Evolutionary conservation across 1,284 basidiomycete species (phyloP).

Genomic region (Omphalotus olearius): DNA sequence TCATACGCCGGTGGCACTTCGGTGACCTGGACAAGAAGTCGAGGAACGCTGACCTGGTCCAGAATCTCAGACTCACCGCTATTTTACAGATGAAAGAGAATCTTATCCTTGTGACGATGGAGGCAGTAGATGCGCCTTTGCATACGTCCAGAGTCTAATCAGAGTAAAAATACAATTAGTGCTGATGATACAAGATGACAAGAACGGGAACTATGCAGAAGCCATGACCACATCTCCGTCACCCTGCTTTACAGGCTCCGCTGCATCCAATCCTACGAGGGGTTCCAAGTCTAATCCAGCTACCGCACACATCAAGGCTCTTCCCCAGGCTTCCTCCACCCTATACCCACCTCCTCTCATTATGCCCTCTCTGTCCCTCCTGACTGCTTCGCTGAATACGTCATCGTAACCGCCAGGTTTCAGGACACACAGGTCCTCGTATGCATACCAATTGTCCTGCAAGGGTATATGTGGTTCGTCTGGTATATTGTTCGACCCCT

Average conservation of each 20-base stretch:
- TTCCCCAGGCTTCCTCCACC: conserved; percentile 82
- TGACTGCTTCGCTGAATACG: conserved; percentile 67
- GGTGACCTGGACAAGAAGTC: no score
- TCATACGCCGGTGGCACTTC: no score
- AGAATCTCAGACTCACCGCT: no score
- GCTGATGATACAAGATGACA: no score
- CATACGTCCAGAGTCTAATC: no score
- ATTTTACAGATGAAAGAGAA: no score
- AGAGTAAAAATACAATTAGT: no score
- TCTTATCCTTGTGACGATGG: no score
- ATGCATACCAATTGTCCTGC: conserved; percentile 71
- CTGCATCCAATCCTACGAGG: conserved; percentile 25
- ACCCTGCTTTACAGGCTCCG: conserved; percentile 18
- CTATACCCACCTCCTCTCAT: conserved; percentile 84
- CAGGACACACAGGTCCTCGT: conserved; percentile 62
- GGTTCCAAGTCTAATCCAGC: conserved; percentile 64
- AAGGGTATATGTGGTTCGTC: conserved; percentile 75
- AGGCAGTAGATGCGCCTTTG: no score
- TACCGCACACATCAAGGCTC: conserved; percentile 75
- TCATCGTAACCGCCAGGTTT: conserved; percentile 59
- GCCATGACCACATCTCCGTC: conserved; percentile 43
- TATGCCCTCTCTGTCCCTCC: conserved; percentile 73
- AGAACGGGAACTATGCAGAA: conserved; percentile 11
- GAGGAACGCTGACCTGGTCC: no score
- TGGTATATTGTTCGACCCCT: conserved; percentile 41